Base-by-base conservation (phyloP, 495 filamentous ascomycete species). In the Aspergillus bertholletiae region DNA sequence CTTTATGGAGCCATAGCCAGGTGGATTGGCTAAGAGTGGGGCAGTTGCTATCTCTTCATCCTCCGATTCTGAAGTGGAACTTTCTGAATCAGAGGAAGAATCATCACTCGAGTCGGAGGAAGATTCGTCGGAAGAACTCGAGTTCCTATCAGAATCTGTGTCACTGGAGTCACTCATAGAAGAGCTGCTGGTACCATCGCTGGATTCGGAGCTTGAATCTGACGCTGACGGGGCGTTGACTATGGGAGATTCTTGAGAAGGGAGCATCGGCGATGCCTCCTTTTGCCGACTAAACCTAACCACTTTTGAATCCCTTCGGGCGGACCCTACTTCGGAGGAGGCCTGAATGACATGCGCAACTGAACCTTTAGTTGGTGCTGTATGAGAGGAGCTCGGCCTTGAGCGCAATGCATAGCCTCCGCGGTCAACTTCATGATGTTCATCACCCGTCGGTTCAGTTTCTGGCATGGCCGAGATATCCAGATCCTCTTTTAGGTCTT, bases 401-500 rank as follows among this genome's bases (percentile, higher is more conserved):
- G 50, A 53, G 46, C 59, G 55, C 26, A 59, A 41, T 44, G 52
- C 21, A 44, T 58, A 50, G 28, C 51, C 37, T 26, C 26, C 26
- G 43, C 7, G n/a, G 6, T 23, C 35, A 1, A 23, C 46, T 21
- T n/a, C n/a, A n/a, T n/a, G n/a, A n/a, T 41, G 51, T 35, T 68
- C 59, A 22, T 53, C 55, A 5, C 54, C 58, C n/a, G 56, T 49
- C 30, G 67, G 56, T 17, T 62, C 55, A 20, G 11, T 30, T 4
- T 54, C 56, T 11, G 48, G 59, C 47, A 68, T 52, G 12, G 41
- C 53, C 15, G 69, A 57, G 21, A 62, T 55, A 35, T 77, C 64
- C 51, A 74, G 66, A 22, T 79, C 75, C 7, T 72, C 71, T 37
- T 70, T 72, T 23, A 80, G 61, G 37, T 65, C 75, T 46, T 73